Base-by-base conservation (phyloP, 2,329 filamentous ascomycete genomes). In the Nigrospora oryzae region DNA sequence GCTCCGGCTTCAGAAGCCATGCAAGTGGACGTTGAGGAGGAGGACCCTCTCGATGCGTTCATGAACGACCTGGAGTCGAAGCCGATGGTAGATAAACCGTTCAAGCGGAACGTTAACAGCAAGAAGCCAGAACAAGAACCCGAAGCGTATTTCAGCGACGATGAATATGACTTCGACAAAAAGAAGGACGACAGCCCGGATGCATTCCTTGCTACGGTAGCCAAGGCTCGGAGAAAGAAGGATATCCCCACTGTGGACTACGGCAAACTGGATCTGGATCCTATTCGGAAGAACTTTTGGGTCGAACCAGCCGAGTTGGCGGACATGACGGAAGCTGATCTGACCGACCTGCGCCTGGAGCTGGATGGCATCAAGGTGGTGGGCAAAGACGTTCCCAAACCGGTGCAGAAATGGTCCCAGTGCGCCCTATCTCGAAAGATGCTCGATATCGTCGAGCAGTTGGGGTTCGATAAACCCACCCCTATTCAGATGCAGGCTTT, bases 21-120 rank as follows among this genome's bases (percentile, higher is more conserved):
- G 77, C 73, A 81, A 28, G 66, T 79, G 47, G 79, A 81, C 52
- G 66, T 81, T 45, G 83, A 89, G 44, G 80, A 87, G 31, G 68
- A 93, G 33, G 93, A 98, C 62, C 89, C 93, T 8, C 71, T 98
- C 34, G 93, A 98, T 67, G 91, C 89, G n/a, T 98, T 94, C 69
- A 98, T 98, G 93, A 84, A 82, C 43, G 79, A 77, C 49, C 71
- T 81, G 14, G 72, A 75, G 44, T 79, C 45, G 63, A 75, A 49
- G 46, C 58, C 50, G n/a, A 48, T 33, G 19, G 19, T 31, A 42
- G 47, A 44, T 4, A 56, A 51, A 41, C 44, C 57, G 8, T 41
- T 52, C 33, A 68, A 64, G 43, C 63, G 63, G 41, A 56, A 60
- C n/a, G 53, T 58, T 11, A 68, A 65, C 47, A 61, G 56, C 17